Conservation (phyloP, 2,329 filamentous ascomycete genomes). For the Escovopsis weberi region DNA sequence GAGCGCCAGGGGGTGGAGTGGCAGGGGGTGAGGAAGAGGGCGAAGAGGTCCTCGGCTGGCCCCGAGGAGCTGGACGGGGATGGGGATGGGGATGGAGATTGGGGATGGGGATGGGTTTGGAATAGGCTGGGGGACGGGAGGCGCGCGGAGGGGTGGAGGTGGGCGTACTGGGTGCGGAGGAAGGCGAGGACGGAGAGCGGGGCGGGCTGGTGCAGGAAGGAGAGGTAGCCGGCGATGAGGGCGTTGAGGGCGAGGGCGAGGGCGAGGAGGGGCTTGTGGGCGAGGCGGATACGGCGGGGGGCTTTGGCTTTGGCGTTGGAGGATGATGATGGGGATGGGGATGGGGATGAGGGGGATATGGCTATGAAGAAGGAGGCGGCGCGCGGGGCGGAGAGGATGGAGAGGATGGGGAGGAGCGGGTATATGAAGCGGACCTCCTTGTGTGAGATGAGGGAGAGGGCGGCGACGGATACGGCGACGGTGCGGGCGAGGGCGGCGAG, state of each 20-base stretch:
- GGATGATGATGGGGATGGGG: no score
- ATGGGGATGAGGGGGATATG: conserved; percentile 12
- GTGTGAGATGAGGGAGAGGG: conserved; percentile 70
- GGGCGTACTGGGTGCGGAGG: conserved; percentile 60
- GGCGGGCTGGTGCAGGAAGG: conserved; percentile 66
- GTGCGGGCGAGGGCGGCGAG: conserved; percentile 36
- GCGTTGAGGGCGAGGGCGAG: conserved; percentile 51
- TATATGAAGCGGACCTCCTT: conserved; percentile 98
- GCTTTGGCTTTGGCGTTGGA: no score
- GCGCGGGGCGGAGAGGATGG: conserved; percentile 60
- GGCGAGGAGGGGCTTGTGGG: conserved; percentile 42
- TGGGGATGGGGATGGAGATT: conserved; percentile 1
- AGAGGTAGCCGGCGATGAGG: conserved; percentile 57
- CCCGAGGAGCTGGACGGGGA: background rate
- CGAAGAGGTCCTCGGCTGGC: conserved; percentile 36
- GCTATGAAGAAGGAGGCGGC: conserved; percentile 49
- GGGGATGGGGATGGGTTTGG: conserved; percentile 13
- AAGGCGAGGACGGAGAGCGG: conserved; percentile 60
- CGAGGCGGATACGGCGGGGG: conserved; percentile 20
- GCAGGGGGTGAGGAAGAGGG: conserved; percentile 85
- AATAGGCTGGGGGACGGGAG: conserved; percentile 9
- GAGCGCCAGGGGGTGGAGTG: conserved; percentile 93
- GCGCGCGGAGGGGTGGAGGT: conserved; percentile 28
- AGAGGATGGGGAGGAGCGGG: conserved; percentile 74
- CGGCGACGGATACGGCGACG: conserved; percentile 42